These are phyloP conservation scores for Crucibulum laeve DNA, from an alignment of 768 basidiomycete genomes.

Conservation along the genomic window DNA sequence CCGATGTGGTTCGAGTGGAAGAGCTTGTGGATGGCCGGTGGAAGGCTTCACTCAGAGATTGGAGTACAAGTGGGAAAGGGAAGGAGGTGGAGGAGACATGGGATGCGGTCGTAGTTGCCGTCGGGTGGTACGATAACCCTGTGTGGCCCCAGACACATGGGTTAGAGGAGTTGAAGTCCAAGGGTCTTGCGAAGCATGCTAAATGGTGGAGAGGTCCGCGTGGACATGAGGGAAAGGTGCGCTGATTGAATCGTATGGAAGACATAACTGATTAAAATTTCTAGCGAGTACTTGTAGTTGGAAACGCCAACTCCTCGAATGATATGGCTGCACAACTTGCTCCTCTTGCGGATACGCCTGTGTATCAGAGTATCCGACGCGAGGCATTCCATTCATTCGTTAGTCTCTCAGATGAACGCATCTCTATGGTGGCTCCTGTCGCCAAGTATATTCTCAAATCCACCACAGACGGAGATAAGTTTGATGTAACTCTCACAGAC, in stretches of 20 bases:
- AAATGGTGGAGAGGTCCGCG: constrained; percentile 35
- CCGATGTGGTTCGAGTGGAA: constrained; percentile 33
- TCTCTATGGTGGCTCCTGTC: constrained; percentile 38
- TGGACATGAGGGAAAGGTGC: constrained; percentile 32
- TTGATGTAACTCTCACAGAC: constrained; percentile 31
- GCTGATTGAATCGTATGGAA: not conserved
- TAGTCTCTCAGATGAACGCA: constrained; percentile 36
- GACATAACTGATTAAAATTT: not conserved
- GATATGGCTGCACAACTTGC: constrained; percentile 46
- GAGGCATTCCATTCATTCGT: constrained; percentile 32
- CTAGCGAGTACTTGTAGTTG: constrained; percentile 44
- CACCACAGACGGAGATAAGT: constrained; percentile 13
- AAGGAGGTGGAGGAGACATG: constrained; percentile 29
- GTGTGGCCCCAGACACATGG: constrained; percentile 41
- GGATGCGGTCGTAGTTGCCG: constrained; percentile 46
- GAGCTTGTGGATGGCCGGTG: constrained; percentile 31
- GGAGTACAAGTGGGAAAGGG: constrained; percentile 19
- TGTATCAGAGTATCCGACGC: constrained; percentile 43
- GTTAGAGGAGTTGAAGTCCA: constrained; percentile 27
- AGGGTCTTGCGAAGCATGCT: constrained; percentile 36
- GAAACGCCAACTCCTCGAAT: constrained; percentile 50
- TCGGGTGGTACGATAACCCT: constrained; percentile 41
- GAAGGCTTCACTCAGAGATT: constrained; percentile 32
- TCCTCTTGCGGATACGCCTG: constrained; percentile 29
- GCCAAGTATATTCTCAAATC: constrained; percentile 20